Base-by-base conservation (phyloP, 2,329 filamentous ascomycete genomes). In the Leptographium flavum region DNA sequence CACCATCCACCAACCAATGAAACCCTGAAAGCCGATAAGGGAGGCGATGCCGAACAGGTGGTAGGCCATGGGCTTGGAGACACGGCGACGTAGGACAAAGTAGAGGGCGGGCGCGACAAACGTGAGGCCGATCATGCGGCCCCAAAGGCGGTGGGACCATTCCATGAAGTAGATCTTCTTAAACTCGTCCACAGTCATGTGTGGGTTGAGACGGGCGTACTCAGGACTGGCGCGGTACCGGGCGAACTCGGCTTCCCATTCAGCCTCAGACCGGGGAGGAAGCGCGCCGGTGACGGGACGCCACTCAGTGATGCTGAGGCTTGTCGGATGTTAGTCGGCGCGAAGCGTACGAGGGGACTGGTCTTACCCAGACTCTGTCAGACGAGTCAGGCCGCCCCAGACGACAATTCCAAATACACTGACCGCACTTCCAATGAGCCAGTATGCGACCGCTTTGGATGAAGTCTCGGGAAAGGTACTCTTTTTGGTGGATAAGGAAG, bases 81-180 rank as follows among this genome's bases (percentile, higher is more conserved):
- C 88, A 50, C 78, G 77, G 52, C 83, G 78, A 37, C 83, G 79
- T 19, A 81, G 80, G 57, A 95, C 75, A 58, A 96, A 93, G 70
- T 94, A 96, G 46, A 82, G 64, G 8, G 90, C 85, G 2, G 92
- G 92, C 1, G 95, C 58, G 40, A 94, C 79, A 62, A 96, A 95
- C 42, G 86, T 83, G 50, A 96, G 63, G 48, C 92, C 92, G 47
- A 98, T 85, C 55, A 94, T 72, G 52, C 92, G 81, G 39, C 92
- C 92, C 88, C 92, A 96, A 45, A 95, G 73, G 27, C 92, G 79
- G 63, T 98, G 92, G 37, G 81, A 79, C 92, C 92, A 98, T 70
- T 98, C 92, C 92, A 96, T 96, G 63, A 83, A 98, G 73, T 96
- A 98, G 54, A 98, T 98, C 60, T 92, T 83, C 65, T 96, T 95